Evolutionary conservation across 106 monocot species (phyloP).

Genomic region (Posidonia australis): DNA sequence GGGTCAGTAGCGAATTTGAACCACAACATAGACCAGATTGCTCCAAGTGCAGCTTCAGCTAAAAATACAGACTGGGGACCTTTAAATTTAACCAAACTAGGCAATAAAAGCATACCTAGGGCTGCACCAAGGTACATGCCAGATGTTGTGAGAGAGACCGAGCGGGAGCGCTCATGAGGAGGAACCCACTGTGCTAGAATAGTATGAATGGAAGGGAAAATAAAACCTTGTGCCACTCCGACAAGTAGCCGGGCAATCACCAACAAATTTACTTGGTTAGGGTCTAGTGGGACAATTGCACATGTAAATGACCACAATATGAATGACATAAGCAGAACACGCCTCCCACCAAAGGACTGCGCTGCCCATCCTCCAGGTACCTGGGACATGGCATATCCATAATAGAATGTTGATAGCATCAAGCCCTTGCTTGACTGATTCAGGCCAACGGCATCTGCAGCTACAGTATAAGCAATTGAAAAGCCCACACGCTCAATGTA

Average conservation of each 20-base stretch:
- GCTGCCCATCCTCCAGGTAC: conserved; percentile 91
- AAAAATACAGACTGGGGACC: conserved; percentile 78
- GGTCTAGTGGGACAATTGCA: conserved; percentile 62
- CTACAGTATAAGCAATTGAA: conserved; percentile 79
- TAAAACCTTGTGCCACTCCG: conserved; percentile 86
- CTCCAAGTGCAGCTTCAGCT: conserved; percentile 64
- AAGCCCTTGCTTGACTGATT: conserved; percentile 79
- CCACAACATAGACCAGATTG: conserved; percentile 69
- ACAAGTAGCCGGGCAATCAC: conserved; percentile 72
- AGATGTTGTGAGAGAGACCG: conserved; percentile 88
- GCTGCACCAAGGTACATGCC: conserved; percentile 97
- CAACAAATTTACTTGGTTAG: conserved; percentile 28
- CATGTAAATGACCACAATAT: conserved; percentile 73
- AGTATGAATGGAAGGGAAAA: conserved; percentile 92
- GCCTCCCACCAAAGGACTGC: conserved; percentile 61
- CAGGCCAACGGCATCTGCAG: conserved; percentile 59
- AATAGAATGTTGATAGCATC: conserved; percentile 83
- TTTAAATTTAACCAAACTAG: conserved; percentile 49
- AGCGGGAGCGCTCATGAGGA: conserved; percentile 83
- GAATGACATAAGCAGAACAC: conserved; percentile 73
- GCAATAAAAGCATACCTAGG: conserved; percentile 66
- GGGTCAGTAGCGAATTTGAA: conserved; percentile 69
- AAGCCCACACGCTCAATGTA: conserved; percentile 79
- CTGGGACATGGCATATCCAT: conserved; percentile 84
- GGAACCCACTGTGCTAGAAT: conserved; percentile 94